Base-by-base conservation (phyloP, 2,329 filamentous ascomycete species). In the Fragosphaeria purpurea region DNA sequence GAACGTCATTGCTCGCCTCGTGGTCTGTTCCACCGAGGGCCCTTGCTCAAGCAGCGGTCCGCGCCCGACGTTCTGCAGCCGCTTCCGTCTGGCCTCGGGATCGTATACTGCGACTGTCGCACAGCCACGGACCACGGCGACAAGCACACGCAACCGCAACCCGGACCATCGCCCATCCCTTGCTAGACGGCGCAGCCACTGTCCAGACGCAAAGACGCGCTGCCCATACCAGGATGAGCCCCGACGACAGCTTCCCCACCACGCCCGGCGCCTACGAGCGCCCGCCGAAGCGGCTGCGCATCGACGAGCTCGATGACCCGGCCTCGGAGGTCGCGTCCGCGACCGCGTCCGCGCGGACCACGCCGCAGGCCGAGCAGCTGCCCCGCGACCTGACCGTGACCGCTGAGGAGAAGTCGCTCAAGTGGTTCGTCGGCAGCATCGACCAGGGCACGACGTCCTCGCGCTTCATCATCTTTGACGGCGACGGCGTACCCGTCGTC, bases 381-480 rank as follows among this genome's bases (percentile, higher is more conserved):
- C 64, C 65, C 4, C 46, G 54, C 7, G 63, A 60, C 49, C 63
- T 67, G 34, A 54, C 48, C 12, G 60, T 62, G 48, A 68, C 65
- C 2, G 60, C 60, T 12, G 61, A 64, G 11, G 62, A 67, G 53
- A 55, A 58, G 41, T 51, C 57, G 44, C 55, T 61, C 45, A 59
- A 83, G 51, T 79, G 57, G 79, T 95, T 87, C 61, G 83, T 95
- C 54, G 89, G 88, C 53, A 87, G 86, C 59, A 90, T 95, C 63
- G 89, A 95, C 63, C 88, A 94, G 62, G 89, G 89, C 52, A 95
- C 89, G 10, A 95, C 89, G 35, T 91, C 86, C 53, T 87, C 88
- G 37, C 79, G 89, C 39, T 95, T 95, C 68, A 78, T 95, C 59
- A 90, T 96, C 63, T 95, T 95, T 70, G 83, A 95, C 67, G 81